Evolutionary conservation across 331 rosid genomes (phyloP).

Genomic region (Quercus tomentella): DNA sequence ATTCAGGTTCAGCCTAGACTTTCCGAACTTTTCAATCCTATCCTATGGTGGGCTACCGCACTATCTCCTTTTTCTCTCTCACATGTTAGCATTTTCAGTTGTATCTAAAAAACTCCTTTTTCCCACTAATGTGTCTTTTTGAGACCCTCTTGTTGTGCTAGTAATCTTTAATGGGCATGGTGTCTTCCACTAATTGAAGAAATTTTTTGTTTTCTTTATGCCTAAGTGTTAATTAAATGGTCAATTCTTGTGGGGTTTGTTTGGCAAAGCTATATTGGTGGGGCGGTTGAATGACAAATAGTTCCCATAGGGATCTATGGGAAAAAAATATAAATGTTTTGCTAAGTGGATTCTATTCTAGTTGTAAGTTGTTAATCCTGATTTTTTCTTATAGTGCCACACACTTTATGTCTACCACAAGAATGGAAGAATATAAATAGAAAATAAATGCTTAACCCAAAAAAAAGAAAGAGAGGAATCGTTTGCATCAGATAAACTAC

Average conservation of each 20-base stretch:
- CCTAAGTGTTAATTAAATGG: slow-evolving; percentile 12
- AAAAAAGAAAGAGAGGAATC: too few species aligned
- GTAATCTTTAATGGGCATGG: slow-evolving; percentile 42
- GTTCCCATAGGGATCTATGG: neutral
- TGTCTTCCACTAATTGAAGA: slow-evolving; percentile 51
- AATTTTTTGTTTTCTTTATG: slow-evolving; percentile 16
- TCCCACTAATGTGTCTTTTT: slow-evolving; percentile 24
- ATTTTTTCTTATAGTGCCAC: too few species aligned
- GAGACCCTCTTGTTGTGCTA: slow-evolving; percentile 14
- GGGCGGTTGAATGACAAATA: slow-evolving; percentile 41
- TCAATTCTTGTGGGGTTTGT: neutral
- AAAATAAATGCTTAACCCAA: too few species aligned
- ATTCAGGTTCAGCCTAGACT: neutral
- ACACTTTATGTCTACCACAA: too few species aligned
- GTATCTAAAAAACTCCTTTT: slow-evolving; percentile 30
- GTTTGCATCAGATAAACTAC: too few species aligned
- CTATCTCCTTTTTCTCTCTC: slow-evolving; percentile 6
- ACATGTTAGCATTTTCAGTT: slow-evolving; percentile 14
- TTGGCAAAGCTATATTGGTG: slow-evolving; percentile 38
- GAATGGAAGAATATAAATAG: too few species aligned
- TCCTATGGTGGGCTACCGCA: slow-evolving; percentile 33
- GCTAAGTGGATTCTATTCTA: too few species aligned
- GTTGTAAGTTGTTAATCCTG: too few species aligned
- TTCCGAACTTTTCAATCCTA: neutral
- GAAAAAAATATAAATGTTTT: too few species aligned